These are phyloP conservation scores for Ganoderma resinaceum DNA, from an alignment of 1,284 basidiomycete genomes.

Conservation along the genomic window DNA sequence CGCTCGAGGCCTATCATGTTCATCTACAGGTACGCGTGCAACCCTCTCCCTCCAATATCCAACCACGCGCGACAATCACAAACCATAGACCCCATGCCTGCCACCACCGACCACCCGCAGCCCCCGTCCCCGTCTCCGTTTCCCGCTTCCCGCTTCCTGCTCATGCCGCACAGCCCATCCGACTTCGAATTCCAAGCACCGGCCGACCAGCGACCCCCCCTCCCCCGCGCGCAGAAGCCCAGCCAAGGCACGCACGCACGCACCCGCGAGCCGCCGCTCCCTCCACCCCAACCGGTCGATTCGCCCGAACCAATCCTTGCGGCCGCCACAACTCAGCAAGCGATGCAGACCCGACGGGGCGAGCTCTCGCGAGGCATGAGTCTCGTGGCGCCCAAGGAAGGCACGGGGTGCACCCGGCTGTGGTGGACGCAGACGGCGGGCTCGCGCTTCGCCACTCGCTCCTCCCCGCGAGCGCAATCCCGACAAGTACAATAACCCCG, in stretches of 20 bases:
- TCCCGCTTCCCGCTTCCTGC: too few species aligned
- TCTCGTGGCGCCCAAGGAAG: slow-evolving; percentile 30
- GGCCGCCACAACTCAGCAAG: slow-evolving; percentile 38
- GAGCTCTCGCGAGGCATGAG: slow-evolving; percentile 28
- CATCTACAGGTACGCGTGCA: not conserved
- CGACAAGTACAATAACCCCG: not conserved
- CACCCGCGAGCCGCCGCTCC: not conserved
- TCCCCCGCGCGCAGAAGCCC: not conserved
- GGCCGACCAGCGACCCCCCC: not conserved
- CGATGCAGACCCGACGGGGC: slow-evolving; percentile 23
- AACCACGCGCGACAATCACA: not conserved
- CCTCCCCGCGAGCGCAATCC: too few species aligned
- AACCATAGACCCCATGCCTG: not conserved
- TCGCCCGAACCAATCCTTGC: slow-evolving; percentile 40
- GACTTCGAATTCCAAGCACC: not conserved
- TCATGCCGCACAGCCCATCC: not conserved
- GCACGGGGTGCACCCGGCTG: slow-evolving; percentile 29
- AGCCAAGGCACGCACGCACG: too few species aligned
- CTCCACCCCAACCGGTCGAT: slow-evolving; percentile 6
- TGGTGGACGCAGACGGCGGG: slow-evolving; percentile 14
- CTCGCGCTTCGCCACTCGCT: not conserved
- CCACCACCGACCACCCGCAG: not conserved
- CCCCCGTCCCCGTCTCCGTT: not conserved
- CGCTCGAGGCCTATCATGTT: not conserved
- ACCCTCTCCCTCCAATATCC: not conserved